Evolutionary conservation across 495 filamentous ascomycete species (phyloP).

Genomic region (Articulospora tetracladia): DNA sequence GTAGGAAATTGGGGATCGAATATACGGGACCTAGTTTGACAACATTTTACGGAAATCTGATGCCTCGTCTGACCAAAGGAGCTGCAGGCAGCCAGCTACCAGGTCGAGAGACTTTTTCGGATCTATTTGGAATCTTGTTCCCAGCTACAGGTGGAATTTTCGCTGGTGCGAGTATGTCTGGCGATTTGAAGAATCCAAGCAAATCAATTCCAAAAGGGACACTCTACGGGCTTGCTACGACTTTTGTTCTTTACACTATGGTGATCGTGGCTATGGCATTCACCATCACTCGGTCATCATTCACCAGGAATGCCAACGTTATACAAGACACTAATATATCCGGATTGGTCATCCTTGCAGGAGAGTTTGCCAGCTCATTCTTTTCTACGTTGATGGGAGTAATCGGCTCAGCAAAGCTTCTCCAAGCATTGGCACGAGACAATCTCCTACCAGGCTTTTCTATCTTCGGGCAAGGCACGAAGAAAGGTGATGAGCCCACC

Average conservation of each 20-base stretch:
- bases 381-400: constrained; percentile 88
- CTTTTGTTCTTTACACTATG: constrained; percentile 69
- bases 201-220: constrained; percentile 82
- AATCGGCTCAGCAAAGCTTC: constrained; percentile 81
- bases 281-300: constrained; percentile 68
- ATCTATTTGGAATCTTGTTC: constrained; percentile 84
- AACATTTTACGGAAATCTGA: constrained; percentile 69
- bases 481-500: constrained; percentile 70
- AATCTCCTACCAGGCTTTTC: constrained; percentile 72
- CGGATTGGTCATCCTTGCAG: constrained; percentile 67
- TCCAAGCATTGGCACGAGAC: constrained; percentile 81
- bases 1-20: constrained; percentile 55
- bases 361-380: constrained; percentile 77
- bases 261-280: constrained; percentile 81
- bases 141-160: constrained; percentile 71
- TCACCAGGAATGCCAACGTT: constrained; percentile 72
- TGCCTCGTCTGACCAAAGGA: constrained; percentile 62
- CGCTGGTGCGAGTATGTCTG: constrained; percentile 86
- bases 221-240: constrained; percentile 68
- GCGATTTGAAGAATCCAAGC: constrained; percentile 78
- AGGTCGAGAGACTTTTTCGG: constrained; percentile 71
- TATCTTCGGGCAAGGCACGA: constrained; percentile 73
- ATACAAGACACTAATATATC: constrained; percentile 77
- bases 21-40: constrained; percentile 71
- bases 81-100: constrained; percentile 63